Evolutionary conservation across 306 rosid species (phyloP).

Genomic region (Casuarina cunninghamiana): DNA sequence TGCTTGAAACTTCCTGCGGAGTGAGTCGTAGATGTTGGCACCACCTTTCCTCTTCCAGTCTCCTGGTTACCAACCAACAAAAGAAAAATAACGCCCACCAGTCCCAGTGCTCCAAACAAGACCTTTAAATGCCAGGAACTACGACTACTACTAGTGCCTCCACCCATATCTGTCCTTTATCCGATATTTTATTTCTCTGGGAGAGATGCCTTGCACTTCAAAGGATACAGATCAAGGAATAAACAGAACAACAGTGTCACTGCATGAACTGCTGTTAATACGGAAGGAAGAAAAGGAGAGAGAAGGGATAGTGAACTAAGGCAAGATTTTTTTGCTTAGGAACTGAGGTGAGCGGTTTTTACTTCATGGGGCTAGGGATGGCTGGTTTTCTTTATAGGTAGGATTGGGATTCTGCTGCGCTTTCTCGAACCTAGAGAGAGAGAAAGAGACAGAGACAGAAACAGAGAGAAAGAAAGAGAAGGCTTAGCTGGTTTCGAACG

Average conservation of each 20-base stretch:
- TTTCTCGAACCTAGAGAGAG: slow-evolving; percentile 54
- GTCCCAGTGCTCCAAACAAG: slow-evolving; percentile 39
- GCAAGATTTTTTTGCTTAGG: slow-evolving; percentile 9
- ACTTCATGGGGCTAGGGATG: slow-evolving; percentile 42
- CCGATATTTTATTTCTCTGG: slow-evolving; percentile 27
- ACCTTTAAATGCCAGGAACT: slow-evolving; percentile 38
- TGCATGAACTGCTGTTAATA: slow-evolving; percentile 32
- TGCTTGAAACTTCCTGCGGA: slow-evolving; percentile 25
- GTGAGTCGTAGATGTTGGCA: slow-evolving; percentile 22
- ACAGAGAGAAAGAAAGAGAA: slow-evolving; percentile 30
- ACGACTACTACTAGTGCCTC: slow-evolving; percentile 26
- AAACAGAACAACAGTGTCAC: slow-evolving; percentile 34
- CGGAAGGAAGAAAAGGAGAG: slow-evolving; percentile 9
- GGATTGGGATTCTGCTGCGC: slow-evolving; percentile 65
- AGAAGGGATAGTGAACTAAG: slow-evolving; percentile 19
- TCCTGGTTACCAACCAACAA: slow-evolving; percentile 45
- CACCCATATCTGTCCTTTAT: slow-evolving; percentile 23
- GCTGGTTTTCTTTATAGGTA: slow-evolving; percentile 81
- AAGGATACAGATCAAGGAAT: slow-evolving; percentile 22
- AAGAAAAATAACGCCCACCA: slow-evolving; percentile 57
- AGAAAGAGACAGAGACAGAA: slow-evolving; percentile 31
- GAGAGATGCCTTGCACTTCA: slow-evolving; percentile 23
- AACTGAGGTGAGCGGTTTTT: slow-evolving; percentile 6
- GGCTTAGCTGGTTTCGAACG: slow-evolving; percentile 61
- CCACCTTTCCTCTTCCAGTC: slow-evolving; percentile 28